Evolutionary conservation across 805 yeast genomes (phyloP).

Genomic region (Tetrapisispora taiwanensis): DNA sequence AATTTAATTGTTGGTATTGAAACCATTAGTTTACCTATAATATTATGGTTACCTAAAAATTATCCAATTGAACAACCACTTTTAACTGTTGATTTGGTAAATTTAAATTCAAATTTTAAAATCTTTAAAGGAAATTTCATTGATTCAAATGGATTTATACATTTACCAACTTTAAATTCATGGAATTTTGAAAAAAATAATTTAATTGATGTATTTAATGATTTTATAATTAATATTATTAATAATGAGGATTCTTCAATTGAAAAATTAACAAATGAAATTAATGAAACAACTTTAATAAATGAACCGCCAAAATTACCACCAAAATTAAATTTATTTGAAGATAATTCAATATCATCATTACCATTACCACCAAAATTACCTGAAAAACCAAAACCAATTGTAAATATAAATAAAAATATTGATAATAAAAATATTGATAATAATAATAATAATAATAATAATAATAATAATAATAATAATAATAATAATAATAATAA

Average conservation of each 20-base stretch:
- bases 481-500: no score
- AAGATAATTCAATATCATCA: background rate
- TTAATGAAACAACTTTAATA: background rate
- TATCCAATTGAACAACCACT: conserved; percentile 65
- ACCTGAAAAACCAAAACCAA: background rate
- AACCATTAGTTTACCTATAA: conserved; percentile 39
- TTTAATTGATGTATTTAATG: conserved; percentile 10
- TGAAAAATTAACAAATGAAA: background rate
- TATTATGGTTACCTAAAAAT: conserved; percentile 65
- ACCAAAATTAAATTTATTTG: background rate
- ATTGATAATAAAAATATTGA: no score
- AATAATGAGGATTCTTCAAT: background rate
- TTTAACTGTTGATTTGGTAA: conserved; percentile 43
- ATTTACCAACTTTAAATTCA: conserved; percentile 53
- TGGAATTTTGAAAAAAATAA: conserved; percentile 35
- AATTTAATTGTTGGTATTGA: conserved; percentile 25
- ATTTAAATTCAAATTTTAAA: conserved; percentile 34
- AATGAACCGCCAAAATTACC: background rate
- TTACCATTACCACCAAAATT: background rate
- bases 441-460: no score
- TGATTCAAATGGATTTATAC: conserved; percentile 62
- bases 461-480: no score
- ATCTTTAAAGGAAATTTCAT: conserved; percentile 54
- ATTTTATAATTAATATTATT: background rate
- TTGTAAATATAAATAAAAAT: background rate